Evolutionary conservation across 2,329 filamentous ascomycete genomes (phyloP).

Genomic region (Xylaria sp.): DNA sequence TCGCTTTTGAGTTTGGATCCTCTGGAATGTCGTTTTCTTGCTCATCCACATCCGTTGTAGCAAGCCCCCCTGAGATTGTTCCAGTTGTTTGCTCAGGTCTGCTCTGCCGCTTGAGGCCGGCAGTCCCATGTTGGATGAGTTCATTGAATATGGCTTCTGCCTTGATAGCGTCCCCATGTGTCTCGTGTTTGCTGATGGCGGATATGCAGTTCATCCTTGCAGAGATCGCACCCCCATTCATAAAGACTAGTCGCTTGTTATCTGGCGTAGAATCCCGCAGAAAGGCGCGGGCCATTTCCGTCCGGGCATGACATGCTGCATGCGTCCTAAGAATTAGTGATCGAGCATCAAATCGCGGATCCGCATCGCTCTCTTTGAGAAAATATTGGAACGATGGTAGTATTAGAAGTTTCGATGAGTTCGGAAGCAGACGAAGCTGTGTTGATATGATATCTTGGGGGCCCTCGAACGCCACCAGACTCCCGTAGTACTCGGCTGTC

Average conservation of each 20-base stretch:
- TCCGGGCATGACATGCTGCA: constrained; percentile 59
- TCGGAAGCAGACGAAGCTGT: constrained; percentile 69
- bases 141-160: constrained; percentile 64
- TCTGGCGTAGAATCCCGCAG: constrained; percentile 58
- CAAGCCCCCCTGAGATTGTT: constrained; percentile 19
- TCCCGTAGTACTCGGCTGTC: constrained; percentile 55
- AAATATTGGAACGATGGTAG: constrained; percentile 65
- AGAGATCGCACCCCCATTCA: constrained; percentile 68
- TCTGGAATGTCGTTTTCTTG: constrained; percentile 43
- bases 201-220: constrained; percentile 66
- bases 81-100: constrained; percentile 1
- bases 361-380: constrained; percentile 49
- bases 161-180: constrained; percentile 59
- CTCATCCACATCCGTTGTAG: constrained; percentile 34
- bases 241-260: constrained; percentile 67
- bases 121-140: constrained; percentile 62
- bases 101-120: constrained; percentile 49
- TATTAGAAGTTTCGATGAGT: constrained; percentile 67
- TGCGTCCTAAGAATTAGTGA: constrained; percentile 63
- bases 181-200: constrained; percentile 64
- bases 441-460: constrained; percentile 65
- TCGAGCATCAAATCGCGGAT: constrained; percentile 52
- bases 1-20: constrained; percentile 65
- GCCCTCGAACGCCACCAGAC: constrained; percentile 70
- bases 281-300: constrained; percentile 63